Percentiles rank a stretch among this genome's conserved stretches.
phyloP scores from a whole-genome alignment of 306 rosid genomes.

The Delonix regia region DNA sequence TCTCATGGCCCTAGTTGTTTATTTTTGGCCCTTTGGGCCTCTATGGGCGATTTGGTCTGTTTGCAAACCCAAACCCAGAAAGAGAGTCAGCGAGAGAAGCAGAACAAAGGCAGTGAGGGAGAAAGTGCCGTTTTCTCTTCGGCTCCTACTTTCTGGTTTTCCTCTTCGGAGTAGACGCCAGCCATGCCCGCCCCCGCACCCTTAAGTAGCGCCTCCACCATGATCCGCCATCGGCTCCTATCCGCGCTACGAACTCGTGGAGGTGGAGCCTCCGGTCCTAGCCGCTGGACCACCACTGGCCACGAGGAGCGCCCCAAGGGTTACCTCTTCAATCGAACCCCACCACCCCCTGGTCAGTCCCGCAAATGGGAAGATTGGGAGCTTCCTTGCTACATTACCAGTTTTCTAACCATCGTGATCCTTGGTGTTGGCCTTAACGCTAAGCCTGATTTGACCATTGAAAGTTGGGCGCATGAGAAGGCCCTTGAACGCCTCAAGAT shows the following conservation, averaged over 20 bases:
- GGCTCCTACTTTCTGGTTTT: background rate
- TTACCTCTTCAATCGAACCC: constrained; percentile 74
- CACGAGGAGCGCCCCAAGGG: constrained; percentile 92
- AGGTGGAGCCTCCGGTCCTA: constrained; percentile 58
- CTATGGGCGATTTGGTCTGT: background rate
- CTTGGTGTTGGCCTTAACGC: constrained; percentile 99
- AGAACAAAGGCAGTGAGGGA: background rate
- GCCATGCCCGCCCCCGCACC: constrained; percentile 55
- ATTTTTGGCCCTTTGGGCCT: background rate
- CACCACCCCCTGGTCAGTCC: constrained; percentile 71
- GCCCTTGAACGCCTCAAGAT: constrained; percentile 91
- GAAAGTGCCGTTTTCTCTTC: background rate
- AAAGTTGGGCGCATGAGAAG: constrained; percentile 97
- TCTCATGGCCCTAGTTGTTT: background rate
- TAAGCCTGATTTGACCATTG: constrained; percentile 97
- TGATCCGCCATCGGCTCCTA: constrained; percentile 82
- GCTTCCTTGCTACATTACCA: constrained; percentile 94
- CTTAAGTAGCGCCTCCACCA: constrained; percentile 52
- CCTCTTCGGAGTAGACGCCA: background rate
- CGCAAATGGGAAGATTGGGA: constrained; percentile 99
- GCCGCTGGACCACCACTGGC: constrained; percentile 88
- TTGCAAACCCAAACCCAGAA: background rate
- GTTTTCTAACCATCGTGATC: constrained; percentile 95
- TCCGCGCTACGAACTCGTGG: constrained; percentile 72
- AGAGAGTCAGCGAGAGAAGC: background rate